A percentile compares a stretch with the other conserved stretches of the same genome.
These are phyloP conservation scores for Aspergillus arachidicola DNA, from an alignment of 2,329 filamentous ascomycete species.

Conservation along the genomic window DNA sequence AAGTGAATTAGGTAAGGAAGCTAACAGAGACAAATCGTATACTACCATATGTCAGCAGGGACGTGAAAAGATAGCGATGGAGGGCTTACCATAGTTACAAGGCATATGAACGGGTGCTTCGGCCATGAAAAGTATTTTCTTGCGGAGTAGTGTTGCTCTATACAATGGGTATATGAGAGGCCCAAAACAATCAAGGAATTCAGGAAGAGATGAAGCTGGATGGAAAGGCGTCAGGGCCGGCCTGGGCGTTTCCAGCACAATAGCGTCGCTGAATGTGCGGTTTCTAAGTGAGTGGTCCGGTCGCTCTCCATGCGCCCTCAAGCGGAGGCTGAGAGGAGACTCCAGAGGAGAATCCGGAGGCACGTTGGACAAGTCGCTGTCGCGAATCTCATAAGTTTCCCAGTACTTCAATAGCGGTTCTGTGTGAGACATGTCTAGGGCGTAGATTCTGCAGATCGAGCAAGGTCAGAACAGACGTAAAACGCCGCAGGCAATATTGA, in stretches of 20 bases:
- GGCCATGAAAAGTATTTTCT: constrained; percentile 83
- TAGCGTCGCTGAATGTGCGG: constrained; percentile 46
- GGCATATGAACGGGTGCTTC: constrained; percentile 81
- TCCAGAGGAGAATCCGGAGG: constrained; percentile 53
- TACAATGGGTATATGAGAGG: constrained; percentile 91
- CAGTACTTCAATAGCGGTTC: constrained; percentile 77
- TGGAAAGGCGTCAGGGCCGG: constrained; percentile 75
- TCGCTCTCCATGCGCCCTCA: constrained; percentile 55
- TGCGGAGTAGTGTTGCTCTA: constrained; percentile 80
- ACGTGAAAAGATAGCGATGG: constrained; percentile 13
- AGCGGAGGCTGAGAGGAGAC: constrained; percentile 54
- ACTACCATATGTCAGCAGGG: constrained; percentile 57
- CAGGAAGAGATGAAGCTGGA: constrained; percentile 79
- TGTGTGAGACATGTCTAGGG: constrained; percentile 65
- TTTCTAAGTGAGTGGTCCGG: constrained; percentile 33
- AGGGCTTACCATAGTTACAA: constrained; percentile 79
- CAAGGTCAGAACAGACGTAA: constrained; percentile 15
- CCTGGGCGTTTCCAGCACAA: constrained; percentile 42
- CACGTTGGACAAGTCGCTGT: constrained; percentile 38
- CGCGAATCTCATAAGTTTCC: constrained; percentile 53
- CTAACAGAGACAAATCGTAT: constrained; percentile 90
- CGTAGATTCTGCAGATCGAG: constrained; percentile 52
- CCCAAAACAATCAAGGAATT: constrained; percentile 80
- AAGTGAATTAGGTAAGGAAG: constrained; percentile 78
- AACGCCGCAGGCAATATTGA: neutral